Evolutionary conservation across 116 monocot genomes (phyloP), one percentile per base, ranked within the genome.

Genomic region (Dioscorea cayenensis): DNA sequence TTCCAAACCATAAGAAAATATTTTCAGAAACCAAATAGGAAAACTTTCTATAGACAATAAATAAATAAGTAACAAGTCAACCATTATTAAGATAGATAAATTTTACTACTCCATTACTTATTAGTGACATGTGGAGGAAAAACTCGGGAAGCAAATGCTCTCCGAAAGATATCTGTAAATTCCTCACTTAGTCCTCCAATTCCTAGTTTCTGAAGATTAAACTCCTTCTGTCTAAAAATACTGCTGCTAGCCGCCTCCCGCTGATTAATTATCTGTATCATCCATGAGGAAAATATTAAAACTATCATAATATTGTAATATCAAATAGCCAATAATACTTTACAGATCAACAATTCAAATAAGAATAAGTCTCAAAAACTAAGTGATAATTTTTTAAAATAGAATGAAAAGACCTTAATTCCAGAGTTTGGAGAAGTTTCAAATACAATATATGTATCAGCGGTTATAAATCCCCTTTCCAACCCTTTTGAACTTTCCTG

Each of bases 131-230:
- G 85, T 62, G 94, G 78, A 71, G 94, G 99, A 72, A 87, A 94
- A 80, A 99, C 89, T 62, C 99, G 90, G 66, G 99, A 99, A 63
- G 99, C 99, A 85, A 99, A 99, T 82, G 99, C 99, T 71, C 99
- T 90, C 77, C 89, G 80, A 80, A 99, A 99, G 43, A 99, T 99
- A 61, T 94, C 90, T 38, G 84, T 82, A 71, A 99, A 99, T 81
- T 94, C 94, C 76, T 72, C 85, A 84, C 94, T 79, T 49, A 99
- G 73, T 52, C 99, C 99, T 79, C 99, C 94, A 70, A 99, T 91
- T 36, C 99, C 99, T 74, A 99, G 67, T 67, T 91, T 94, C 73
- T 91, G 80, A 73, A 99, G 89, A 81, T 99, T 89, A 80, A 94
- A 93, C 48, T 99, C 89, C 75, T 99, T 99, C 18, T 99, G 87